Evolutionary conservation across 805 yeast species (phyloP).

Genomic region (Blastobotrys americana): DNA sequence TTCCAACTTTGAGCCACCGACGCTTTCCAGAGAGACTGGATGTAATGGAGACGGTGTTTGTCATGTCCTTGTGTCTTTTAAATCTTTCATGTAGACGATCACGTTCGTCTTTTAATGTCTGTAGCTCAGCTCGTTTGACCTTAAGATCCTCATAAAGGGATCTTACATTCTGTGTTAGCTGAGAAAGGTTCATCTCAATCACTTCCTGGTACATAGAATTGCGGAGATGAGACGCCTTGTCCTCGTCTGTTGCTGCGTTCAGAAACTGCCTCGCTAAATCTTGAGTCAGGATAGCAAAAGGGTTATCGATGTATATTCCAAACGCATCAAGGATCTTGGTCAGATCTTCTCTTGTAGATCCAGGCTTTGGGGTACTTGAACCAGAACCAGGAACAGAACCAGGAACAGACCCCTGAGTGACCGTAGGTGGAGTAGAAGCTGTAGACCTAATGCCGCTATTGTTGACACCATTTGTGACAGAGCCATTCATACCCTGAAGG

Average conservation of each 20-base stretch:
- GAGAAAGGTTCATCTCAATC: conserved; percentile 37
- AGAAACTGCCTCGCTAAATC: conserved; percentile 89
- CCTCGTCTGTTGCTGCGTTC: conserved; percentile 63
- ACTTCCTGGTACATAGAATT: conserved; percentile 70
- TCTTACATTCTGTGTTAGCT: conserved; percentile 35
- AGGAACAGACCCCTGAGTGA: no score
- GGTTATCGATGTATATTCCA: conserved; percentile 77
- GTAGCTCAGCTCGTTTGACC: conserved; percentile 34
- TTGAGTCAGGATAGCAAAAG: conserved; percentile 87
- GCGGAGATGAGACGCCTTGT: conserved; percentile 71
- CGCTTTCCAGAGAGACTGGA: neutral
- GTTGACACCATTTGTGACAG: neutral
- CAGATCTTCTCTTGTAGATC: conserved; percentile 56
- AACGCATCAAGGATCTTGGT: conserved; percentile 63
- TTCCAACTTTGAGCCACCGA: conserved; percentile 1
- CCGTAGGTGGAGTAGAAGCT: conserved; percentile 41
- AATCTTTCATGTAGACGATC: conserved; percentile 5
- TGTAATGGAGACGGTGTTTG: neutral
- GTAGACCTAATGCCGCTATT: no score
- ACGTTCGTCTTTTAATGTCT: conserved; percentile 24
- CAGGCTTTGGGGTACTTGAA: no score
- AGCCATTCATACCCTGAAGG: no score
- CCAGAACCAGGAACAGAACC: no score
- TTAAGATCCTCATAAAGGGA: conserved; percentile 38
- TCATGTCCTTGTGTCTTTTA: neutral